Evolutionary conservation across 75 land plant genomes (phyloP), one percentile per base, ranked within the genome.

Genomic region (Selaginella tamariscina): DNA sequence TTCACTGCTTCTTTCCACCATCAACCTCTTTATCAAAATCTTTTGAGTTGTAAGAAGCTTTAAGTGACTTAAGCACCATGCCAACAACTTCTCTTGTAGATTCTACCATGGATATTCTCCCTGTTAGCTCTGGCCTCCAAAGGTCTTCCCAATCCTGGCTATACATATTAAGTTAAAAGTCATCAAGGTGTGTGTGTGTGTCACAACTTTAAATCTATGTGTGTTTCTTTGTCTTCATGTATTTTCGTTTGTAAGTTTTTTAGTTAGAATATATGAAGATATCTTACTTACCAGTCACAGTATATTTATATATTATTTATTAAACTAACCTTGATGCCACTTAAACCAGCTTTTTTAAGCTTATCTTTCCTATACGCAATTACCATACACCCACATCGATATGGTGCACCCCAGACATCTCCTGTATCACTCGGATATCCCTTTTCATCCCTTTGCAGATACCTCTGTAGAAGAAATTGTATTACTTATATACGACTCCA

Each of bases 31-130:
- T 54, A 1, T 85, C 82, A 60, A 93, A 77, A 72, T 86, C 77
- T 13, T 65, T 30, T 1, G 88, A 76, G 71, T 93, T 93, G 56
- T 86, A 93, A 56, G 98, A 93, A 54, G 82, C 84, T 23, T 88
- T 90, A 79, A 86, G 74, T 54, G 74, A 77, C 75, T 93, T 93
- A 67, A 93, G 75, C 32, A 88, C 90, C 60, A 79, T 79, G 65
- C 98, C 98, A 76, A 93, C 77, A 56, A 93, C 80, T 70, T 93
- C 98, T 71, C 98, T 68, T 13, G 95, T 81, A 65, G 88, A 83
- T 66, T 82, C 80, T 65, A 93, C 82, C 98, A 93, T 93, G 54
- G 98, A 77, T 54, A 93, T 87, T 63, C 72, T 89, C 24, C 98
- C 98, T 23, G 79, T 73, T 73, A 93, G 96, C 29, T 86, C 86